Conservation (phyloP, 1,284 basidiomycete genomes). For the Moesziomyces sp. region DNA sequence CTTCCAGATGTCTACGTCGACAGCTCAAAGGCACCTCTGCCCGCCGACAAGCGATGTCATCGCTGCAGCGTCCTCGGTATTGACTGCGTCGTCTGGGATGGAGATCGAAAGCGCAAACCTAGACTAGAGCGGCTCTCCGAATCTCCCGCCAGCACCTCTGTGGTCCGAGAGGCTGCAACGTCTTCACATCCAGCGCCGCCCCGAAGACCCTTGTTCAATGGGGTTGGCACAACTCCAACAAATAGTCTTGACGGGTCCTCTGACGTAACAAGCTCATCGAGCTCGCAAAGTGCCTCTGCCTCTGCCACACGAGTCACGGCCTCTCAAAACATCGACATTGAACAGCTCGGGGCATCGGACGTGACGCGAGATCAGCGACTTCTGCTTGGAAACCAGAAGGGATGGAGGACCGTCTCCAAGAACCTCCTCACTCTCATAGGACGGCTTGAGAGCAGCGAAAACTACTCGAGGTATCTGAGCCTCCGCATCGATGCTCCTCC, state of each 20-base stretch:
- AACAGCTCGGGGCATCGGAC: conserved; percentile 20
- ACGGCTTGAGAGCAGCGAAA: conserved; percentile 7
- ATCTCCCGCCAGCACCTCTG: conserved; percentile 4
- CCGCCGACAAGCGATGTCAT: conserved; percentile 29
- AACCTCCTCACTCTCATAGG: conserved; percentile 14
- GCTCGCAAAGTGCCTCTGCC: too few relatives aligned
- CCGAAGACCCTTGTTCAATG: too few relatives aligned
- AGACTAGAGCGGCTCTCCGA: background rate
- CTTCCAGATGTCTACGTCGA: conserved; percentile 46
- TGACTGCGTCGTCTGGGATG: conserved; percentile 52
- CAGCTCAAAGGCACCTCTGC: conserved; percentile 32
- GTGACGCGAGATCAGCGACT: conserved; percentile 16
- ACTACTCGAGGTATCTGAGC: conserved; percentile 15
- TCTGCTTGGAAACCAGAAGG: conserved; percentile 12
- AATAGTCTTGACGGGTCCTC: background rate
- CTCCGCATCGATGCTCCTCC: conserved; percentile 19
- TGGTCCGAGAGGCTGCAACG: background rate
- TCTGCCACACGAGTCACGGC: background rate
- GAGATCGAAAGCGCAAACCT: conserved; percentile 45
- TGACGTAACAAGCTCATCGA: too few relatives aligned
- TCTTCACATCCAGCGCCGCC: background rate
- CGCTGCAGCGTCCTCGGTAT: conserved; percentile 38
- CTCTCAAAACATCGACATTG: conserved; percentile 2
- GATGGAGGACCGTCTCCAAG: conserved; percentile 15
- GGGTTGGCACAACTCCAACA: background rate